phyloP scores from a whole-genome alignment of 2,329 filamentous ascomycete species.

The Colletotrichum magnum region DNA sequence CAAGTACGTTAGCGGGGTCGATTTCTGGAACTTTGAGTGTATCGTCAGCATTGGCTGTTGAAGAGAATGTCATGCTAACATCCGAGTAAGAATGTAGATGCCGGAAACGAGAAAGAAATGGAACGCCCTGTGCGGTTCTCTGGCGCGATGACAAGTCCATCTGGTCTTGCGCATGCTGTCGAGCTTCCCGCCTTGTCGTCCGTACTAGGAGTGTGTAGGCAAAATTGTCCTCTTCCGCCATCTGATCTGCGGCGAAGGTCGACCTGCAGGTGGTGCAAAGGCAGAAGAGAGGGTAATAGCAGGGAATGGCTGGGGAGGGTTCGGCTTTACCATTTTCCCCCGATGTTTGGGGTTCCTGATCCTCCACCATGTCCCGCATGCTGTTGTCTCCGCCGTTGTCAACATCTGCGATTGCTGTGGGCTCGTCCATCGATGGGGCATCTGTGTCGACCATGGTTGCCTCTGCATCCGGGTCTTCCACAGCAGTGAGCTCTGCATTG shows the following conservation, averaged over 20 bases:
- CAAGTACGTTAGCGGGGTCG: conserved; percentile 46
- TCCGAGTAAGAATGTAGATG: conserved; percentile 40
- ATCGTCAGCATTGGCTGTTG: conserved; percentile 45
- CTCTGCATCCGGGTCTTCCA: conserved; percentile 22
- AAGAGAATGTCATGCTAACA: conserved; percentile 41
- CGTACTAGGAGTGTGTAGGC: conserved; percentile 25
- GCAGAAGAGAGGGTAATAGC: conserved; percentile 36
- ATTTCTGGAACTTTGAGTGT: conserved; percentile 43
- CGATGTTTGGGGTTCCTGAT: conserved; percentile 21
- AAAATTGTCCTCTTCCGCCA: conserved; percentile 30
- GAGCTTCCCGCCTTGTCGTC: conserved; percentile 11
- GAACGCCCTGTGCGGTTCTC: not conserved
- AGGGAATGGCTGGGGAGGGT: conserved; percentile 19
- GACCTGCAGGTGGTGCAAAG: conserved; percentile 30
- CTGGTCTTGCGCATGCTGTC: not conserved
- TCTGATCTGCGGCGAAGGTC: conserved; percentile 17
- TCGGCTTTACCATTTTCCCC: conserved; percentile 37
- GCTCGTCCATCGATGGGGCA: conserved; percentile 16
- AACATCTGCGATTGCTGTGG: conserved; percentile 16
- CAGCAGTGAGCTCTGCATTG: conserved; percentile 17
- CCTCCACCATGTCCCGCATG: conserved; percentile 10
- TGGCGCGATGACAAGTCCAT: not conserved
- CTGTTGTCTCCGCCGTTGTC: conserved; percentile 1
- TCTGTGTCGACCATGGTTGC: conserved; percentile 32
- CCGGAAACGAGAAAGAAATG: not conserved